Conservation (phyloP, 805 yeast genomes). For the Sugiyamaella americana region DNA sequence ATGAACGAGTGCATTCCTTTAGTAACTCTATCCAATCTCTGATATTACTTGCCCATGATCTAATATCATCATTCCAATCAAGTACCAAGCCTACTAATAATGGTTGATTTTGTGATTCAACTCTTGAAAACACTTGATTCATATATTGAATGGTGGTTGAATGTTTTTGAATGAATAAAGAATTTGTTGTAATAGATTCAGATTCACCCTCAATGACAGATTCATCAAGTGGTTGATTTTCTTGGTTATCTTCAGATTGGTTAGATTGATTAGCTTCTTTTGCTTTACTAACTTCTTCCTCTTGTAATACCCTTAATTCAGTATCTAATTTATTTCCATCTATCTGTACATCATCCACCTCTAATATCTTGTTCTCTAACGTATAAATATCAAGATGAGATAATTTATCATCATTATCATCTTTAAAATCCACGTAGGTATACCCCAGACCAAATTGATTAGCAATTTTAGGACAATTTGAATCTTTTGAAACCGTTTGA, state of each 20-base stretch:
- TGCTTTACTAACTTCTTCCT: neutral
- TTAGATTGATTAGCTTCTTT: neutral
- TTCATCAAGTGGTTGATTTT: neutral
- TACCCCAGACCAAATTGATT: constrained; percentile 25
- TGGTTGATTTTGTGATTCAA: neutral
- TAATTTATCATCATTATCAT: constrained; percentile 21
- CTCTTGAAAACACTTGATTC: constrained; percentile 3
- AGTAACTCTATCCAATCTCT: constrained; percentile 16
- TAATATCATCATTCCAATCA: constrained; percentile 12
- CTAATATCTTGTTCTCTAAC: constrained; percentile 9
- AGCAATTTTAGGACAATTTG: constrained; percentile 8
- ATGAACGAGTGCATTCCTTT: constrained; percentile 10
- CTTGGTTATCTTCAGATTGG: neutral
- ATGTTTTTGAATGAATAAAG: constrained; percentile 5
- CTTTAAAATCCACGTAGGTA: constrained; percentile 23
- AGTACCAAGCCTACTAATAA: constrained; percentile 12
- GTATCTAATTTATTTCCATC: neutral
- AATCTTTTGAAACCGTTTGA: neutral
- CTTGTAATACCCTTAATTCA: too few species aligned
- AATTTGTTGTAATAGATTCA: neutral
- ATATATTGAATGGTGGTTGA: neutral
- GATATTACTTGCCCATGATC: constrained; percentile 20
- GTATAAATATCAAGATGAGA: constrained; percentile 21
- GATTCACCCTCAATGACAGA: neutral
- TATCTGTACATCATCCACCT: constrained; percentile 2